Percentiles rank a stretch among this genome's conserved stretches.
Conservation (phyloP, 2,329 filamentous ascomycete genomes). For the Thelonectria rubi region DNA sequence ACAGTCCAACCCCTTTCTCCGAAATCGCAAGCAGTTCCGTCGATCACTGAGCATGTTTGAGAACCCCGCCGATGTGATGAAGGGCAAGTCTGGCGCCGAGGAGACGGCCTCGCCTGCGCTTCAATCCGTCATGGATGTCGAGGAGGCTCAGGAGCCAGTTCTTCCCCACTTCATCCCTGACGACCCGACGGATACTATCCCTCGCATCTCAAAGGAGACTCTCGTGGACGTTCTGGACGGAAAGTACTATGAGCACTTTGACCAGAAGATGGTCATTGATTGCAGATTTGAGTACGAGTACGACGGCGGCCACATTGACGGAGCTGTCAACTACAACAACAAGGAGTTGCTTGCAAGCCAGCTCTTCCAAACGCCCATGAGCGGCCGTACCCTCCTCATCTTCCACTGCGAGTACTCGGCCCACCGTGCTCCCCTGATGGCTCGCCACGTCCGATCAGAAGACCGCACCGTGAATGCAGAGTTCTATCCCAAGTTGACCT, state of each 20-base stretch:
- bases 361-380: constrained; percentile 75
- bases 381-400: constrained; percentile 81
- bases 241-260: constrained; percentile 78
- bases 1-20: constrained; percentile 73
- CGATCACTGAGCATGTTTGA: constrained; percentile 99
- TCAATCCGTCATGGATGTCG: constrained; percentile 83
- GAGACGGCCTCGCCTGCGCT: constrained; percentile 56
- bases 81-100: constrained; percentile 72
- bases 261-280: constrained; percentile 88
- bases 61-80: constrained; percentile 86
- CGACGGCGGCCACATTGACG: constrained; percentile 92
- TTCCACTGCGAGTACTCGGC: constrained; percentile 99
- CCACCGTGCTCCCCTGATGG: constrained; percentile 95
- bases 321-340: constrained; percentile 95
- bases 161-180: constrained; percentile 87
- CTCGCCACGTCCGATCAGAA: constrained; percentile 87
- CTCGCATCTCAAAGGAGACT: constrained; percentile 83
- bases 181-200: constrained; percentile 84
- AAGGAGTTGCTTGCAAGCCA: constrained; percentile 85
- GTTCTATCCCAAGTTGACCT: constrained; percentile 87
- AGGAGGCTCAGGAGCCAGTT: constrained; percentile 75
- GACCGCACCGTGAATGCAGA: constrained; percentile 88
- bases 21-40: constrained; percentile 87
- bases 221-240: constrained; percentile 89
- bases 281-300: constrained; percentile 99